Evolutionary conservation across 1,284 basidiomycete genomes (phyloP).

Genomic region (Volvariella volvacea): DNA sequence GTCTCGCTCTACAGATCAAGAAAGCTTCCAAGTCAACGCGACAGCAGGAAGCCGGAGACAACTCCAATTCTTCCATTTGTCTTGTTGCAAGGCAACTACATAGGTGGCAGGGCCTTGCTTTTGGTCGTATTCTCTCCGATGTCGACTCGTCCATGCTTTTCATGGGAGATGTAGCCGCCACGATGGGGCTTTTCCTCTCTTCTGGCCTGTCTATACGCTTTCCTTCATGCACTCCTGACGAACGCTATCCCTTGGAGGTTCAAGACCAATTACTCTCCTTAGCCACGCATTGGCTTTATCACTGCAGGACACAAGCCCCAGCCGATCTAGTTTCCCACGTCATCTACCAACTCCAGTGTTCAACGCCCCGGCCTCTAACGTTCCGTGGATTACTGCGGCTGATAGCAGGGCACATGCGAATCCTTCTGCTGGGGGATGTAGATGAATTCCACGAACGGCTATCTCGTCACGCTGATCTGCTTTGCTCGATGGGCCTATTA

Average conservation of each 20-base stretch:
- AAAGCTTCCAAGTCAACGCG: too few species aligned
- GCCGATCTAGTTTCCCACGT: constrained; percentile 5
- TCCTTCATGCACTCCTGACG: too few species aligned
- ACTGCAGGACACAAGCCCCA: constrained; percentile 1
- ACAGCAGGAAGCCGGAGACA: too few species aligned
- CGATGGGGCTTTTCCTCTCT: too few species aligned
- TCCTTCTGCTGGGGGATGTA: constrained; percentile 12
- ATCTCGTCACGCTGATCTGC: constrained; percentile 29
- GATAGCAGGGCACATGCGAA: background rate
- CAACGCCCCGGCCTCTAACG: constrained; percentile 13
- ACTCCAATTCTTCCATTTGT: too few species aligned
- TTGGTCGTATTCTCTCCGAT: background rate
- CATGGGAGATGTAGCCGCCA: too few species aligned
- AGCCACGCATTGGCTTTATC: constrained; percentile 14
- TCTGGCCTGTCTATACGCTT: too few species aligned
- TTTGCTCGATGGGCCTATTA: constrained; percentile 24
- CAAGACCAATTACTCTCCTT: constrained; percentile 8
- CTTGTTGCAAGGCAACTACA: background rate
- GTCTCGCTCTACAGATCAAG: too few species aligned
- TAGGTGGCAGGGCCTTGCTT: constrained; percentile 3
- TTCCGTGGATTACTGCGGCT: constrained; percentile 13
- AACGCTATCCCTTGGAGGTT: too few species aligned
- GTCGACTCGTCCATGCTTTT: background rate
- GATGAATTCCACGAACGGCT: constrained; percentile 13
- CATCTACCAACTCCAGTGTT: constrained; percentile 5